Percentiles rank a stretch among this genome's conserved stretches.
These are phyloP conservation scores for Leucocoprinus sp. DNA, from an alignment of 768 basidiomycete species.

Conservation along the genomic window DNA sequence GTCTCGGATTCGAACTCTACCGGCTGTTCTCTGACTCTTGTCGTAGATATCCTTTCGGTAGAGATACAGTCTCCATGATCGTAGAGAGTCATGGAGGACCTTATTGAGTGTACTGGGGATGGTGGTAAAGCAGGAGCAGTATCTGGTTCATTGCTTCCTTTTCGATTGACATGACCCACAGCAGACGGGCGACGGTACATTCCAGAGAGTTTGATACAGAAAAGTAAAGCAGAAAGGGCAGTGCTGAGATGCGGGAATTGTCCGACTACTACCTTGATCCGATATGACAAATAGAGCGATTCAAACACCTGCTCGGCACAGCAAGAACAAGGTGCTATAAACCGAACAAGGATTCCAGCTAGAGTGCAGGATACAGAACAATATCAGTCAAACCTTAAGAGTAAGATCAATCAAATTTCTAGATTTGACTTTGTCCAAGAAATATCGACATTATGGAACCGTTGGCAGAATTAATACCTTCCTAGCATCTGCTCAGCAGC, in stretches of 20 bases:
- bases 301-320: neutral
- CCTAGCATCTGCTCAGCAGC: no score
- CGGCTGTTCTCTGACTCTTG: conserved; percentile 17
- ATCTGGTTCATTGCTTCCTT: conserved; percentile 1
- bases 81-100: conserved; percentile 23
- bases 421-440: no score
- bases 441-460: no score
- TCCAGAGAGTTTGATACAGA: neutral
- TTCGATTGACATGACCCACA: conserved; percentile 22
- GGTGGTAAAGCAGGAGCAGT: conserved; percentile 15
- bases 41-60: conserved; percentile 52
- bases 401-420: no score
- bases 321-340: conserved; percentile 2
- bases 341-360: conserved; percentile 7
- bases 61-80: conserved; percentile 65
- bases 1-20: conserved; percentile 11
- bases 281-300: conserved; percentile 9
- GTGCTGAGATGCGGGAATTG: conserved; percentile 1
- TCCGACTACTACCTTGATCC: conserved; percentile 10
- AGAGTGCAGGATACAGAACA: no score
- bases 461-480: no score
- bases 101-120: conserved; percentile 20
- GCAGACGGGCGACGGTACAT: conserved; percentile 34
- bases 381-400: no score
- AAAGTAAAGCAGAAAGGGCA: neutral